phyloP scores from a whole-genome alignment of 1,284 basidiomycete genomes.

The Apiotrichum sp. region DNA sequence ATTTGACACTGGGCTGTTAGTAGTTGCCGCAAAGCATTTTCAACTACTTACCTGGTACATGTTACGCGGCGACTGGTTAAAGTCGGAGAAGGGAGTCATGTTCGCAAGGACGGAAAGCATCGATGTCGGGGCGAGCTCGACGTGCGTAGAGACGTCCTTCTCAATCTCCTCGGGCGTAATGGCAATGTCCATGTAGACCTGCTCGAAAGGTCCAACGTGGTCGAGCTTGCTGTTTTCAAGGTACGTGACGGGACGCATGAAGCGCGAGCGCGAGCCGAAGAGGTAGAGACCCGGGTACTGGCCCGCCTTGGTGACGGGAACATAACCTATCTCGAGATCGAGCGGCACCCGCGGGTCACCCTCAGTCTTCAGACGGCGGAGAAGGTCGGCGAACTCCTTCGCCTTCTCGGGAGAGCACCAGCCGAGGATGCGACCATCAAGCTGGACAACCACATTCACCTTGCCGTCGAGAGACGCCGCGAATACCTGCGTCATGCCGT shows the following conservation, averaged over 20 bases:
- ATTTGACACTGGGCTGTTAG: constrained; percentile 59
- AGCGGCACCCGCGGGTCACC: constrained; percentile 73
- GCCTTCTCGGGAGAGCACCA: constrained; percentile 78
- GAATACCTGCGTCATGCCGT: constrained; percentile 94
- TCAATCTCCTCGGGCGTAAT: constrained; percentile 86
- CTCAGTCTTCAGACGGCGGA: constrained; percentile 96
- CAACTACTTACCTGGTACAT: constrained; percentile 57
- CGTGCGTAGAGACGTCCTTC: constrained; percentile 72
- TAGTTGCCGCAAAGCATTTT: not conserved
- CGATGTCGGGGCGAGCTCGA: constrained; percentile 91
- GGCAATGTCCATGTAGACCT: constrained; percentile 99
- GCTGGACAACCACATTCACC: constrained; percentile 78
- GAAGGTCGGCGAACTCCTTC: constrained; percentile 69
- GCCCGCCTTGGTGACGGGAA: constrained; percentile 82
- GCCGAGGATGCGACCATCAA: constrained; percentile 93
- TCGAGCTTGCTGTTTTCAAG: constrained; percentile 79
- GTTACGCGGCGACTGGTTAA: constrained; percentile 70
- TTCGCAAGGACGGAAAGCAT: constrained; percentile 74
- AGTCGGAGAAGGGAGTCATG: constrained; percentile 72
- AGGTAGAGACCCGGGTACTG: constrained; percentile 96
- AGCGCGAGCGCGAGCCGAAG: constrained; percentile 79
- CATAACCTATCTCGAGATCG: constrained; percentile 91
- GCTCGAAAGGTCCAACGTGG: constrained; percentile 93
- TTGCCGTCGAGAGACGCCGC: constrained; percentile 68
- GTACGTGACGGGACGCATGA: constrained; percentile 98